Evolutionary conservation across 768 basidiomycete species (phyloP).

Genomic region (Strobilomyces dryophilus): DNA sequence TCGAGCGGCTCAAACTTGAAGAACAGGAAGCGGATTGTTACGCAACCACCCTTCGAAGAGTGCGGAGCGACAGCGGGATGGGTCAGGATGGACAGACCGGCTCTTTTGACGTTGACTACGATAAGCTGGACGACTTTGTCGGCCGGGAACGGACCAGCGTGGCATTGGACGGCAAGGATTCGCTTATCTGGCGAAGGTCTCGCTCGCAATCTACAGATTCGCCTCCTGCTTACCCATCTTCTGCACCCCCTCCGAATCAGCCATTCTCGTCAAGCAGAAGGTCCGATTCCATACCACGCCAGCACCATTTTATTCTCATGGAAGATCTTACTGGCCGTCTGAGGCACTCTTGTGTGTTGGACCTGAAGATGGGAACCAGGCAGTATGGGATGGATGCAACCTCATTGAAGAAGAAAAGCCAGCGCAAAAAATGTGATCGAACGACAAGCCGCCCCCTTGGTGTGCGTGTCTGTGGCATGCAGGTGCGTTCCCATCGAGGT

Average conservation of each 20-base stretch:
- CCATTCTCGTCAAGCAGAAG: slow-evolving; percentile 34
- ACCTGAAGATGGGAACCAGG: slow-evolving; percentile 99
- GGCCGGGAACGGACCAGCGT: slow-evolving; percentile 14
- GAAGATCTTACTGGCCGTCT: slow-evolving; percentile 94
- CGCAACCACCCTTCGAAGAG: slow-evolving; percentile 48
- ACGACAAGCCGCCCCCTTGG: slow-evolving; percentile 91
- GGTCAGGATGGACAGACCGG: slow-evolving; percentile 34
- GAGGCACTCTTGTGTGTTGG: slow-evolving; percentile 91
- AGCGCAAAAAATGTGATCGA: slow-evolving; percentile 95
- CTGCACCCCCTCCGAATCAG: slow-evolving; percentile 28
- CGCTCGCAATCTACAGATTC: slow-evolving; percentile 36
- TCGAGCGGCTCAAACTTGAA: slow-evolving; percentile 37
- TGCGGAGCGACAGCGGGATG: slow-evolving; percentile 57
- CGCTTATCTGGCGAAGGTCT: slow-evolving; percentile 38
- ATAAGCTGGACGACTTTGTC: slow-evolving; percentile 23
- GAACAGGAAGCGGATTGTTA: slow-evolving; percentile 37
- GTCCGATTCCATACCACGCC: slow-evolving; percentile 62
- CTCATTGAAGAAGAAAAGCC: slow-evolving; percentile 91
- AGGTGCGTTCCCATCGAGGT: slow-evolving; percentile 53
- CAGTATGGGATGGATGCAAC: slow-evolving; percentile 98
- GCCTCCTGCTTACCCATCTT: slow-evolving; percentile 21
- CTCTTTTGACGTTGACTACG: slow-evolving; percentile 43
- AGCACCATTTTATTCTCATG: slow-evolving; percentile 98
- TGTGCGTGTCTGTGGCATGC: slow-evolving; percentile 96
- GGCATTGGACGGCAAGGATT: slow-evolving; percentile 17